These are phyloP conservation scores for Lagenidium sp. DNA, from an alignment of 352 stramenopile genomes.

Conservation along the genomic window DNA sequence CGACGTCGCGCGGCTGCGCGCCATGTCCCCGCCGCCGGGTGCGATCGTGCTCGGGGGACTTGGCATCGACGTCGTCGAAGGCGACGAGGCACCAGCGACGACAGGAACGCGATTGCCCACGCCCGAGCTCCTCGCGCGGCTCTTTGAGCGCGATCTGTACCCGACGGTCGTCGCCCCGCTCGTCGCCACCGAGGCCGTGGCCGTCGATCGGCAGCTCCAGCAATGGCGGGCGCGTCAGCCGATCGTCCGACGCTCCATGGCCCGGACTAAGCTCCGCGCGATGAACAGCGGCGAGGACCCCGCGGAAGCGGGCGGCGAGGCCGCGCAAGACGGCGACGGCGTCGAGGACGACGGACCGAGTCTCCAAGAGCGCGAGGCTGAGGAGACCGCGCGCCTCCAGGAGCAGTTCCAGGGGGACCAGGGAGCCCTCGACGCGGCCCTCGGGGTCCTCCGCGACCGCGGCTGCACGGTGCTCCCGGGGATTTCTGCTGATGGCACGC, in stretches of 20 bases:
- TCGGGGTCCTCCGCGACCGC: conserved; percentile 26
- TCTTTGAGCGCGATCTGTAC: conserved; percentile 35
- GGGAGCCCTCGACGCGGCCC: conserved; percentile 19
- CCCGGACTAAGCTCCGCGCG: too few relatives aligned
- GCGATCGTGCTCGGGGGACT: background rate
- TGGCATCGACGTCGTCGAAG: conserved; percentile 3
- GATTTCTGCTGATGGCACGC: conserved; percentile 15
- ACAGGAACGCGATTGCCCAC: conserved; percentile 17
- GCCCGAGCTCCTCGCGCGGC: conserved; percentile 22
- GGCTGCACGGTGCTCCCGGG: conserved; percentile 20
- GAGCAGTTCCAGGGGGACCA: conserved; percentile 36
- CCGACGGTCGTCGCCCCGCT: conserved; percentile 43
- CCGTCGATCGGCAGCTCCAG: conserved; percentile 18
- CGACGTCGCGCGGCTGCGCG: conserved; percentile 8
- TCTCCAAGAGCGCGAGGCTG: conserved; percentile 22
- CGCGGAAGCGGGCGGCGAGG: background rate
- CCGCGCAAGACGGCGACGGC: conserved; percentile 7
- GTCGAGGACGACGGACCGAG: conserved; percentile 19
- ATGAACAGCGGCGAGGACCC: too few relatives aligned
- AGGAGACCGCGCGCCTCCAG: conserved; percentile 28
- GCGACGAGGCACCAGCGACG: background rate
- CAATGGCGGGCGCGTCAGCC: conserved; percentile 21
- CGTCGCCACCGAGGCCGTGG: conserved; percentile 16
- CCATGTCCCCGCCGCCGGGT: background rate
- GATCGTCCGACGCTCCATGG: conserved; percentile 4